Conservation (phyloP, 2,329 filamentous ascomycete species). For the Trichoderma koningiopsis region DNA sequence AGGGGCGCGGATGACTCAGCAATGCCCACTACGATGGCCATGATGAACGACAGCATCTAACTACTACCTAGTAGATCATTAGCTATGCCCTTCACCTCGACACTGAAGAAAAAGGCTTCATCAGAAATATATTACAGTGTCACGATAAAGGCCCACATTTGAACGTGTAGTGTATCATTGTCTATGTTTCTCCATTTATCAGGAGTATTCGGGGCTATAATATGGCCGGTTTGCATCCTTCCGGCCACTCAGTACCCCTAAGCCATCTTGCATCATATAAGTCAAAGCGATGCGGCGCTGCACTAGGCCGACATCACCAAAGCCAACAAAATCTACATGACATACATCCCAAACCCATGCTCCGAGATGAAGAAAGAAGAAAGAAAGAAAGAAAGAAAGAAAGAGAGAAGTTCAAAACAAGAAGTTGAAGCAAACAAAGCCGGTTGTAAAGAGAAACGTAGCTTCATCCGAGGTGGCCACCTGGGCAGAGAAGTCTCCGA, state of each 20-base stretch:
- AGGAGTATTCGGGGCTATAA: neutral
- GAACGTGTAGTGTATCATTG: neutral
- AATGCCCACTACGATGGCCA: neutral
- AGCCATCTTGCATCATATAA: conserved; percentile 9
- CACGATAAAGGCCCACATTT: neutral
- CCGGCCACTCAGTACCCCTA: neutral
- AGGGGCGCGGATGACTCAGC: conserved; percentile 16
- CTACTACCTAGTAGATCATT: neutral
- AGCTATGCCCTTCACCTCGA: neutral
- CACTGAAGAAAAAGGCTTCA: neutral
- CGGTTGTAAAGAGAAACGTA: neutral
- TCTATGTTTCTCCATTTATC: neutral
- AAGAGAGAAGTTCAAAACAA: neutral
- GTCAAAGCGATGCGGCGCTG: conserved; percentile 16
- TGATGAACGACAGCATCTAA: no score
- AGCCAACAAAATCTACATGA: conserved; percentile 16
- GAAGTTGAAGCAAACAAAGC: neutral
- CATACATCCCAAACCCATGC: conserved; percentile 10
- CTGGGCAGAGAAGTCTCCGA: neutral
- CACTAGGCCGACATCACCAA: conserved; percentile 23
- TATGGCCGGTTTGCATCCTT: neutral
- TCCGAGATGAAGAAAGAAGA: neutral
- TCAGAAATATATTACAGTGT: neutral
- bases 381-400: neutral
- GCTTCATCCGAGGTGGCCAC: neutral